Percentiles rank a stretch among this genome's conserved stretches.
Conservation (phyloP, 495 filamentous ascomycete genomes). For the Saxophila tyrrhenica region DNA sequence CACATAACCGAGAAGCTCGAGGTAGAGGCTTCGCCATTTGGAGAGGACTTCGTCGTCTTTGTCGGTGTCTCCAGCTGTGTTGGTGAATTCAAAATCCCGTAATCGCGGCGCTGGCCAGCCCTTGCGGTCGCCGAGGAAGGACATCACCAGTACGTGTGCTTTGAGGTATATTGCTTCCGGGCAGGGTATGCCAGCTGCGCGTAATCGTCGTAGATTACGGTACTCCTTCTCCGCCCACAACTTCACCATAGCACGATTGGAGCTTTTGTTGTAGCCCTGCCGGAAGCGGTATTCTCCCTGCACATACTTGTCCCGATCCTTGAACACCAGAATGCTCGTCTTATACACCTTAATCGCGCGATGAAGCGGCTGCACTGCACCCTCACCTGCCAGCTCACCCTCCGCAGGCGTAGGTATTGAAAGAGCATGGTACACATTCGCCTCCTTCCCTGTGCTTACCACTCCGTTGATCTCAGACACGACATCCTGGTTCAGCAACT, state of each 20-base stretch:
- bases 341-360: conserved; percentile 98
- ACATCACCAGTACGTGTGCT: conserved; percentile 86
- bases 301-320: conserved; percentile 91
- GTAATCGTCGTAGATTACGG: conserved; percentile 76
- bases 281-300: conserved; percentile 80
- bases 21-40: conserved; percentile 64
- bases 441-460: conserved; percentile 91
- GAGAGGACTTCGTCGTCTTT: conserved; percentile 42
- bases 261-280: conserved; percentile 77
- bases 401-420: conserved; percentile 28
- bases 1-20: conserved; percentile 79
- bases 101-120: conserved; percentile 79
- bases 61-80: conserved; percentile 17
- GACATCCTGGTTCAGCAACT: conserved; percentile 80
- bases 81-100: conserved; percentile 50
- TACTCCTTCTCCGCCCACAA: conserved; percentile 98
- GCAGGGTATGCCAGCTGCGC: conserved; percentile 72
- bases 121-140: conserved; percentile 75
- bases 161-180: conserved; percentile 82
- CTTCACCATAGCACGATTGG: conserved; percentile 90
- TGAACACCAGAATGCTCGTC: conserved; percentile 91
- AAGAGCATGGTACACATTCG: conserved; percentile 85
- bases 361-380: conserved; percentile 38
- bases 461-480: conserved; percentile 82
- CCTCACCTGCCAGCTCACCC: conserved; percentile 25